Base-by-base conservation (phyloP, 768 basidiomycete genomes). In the Serendipita sp. region DNA sequence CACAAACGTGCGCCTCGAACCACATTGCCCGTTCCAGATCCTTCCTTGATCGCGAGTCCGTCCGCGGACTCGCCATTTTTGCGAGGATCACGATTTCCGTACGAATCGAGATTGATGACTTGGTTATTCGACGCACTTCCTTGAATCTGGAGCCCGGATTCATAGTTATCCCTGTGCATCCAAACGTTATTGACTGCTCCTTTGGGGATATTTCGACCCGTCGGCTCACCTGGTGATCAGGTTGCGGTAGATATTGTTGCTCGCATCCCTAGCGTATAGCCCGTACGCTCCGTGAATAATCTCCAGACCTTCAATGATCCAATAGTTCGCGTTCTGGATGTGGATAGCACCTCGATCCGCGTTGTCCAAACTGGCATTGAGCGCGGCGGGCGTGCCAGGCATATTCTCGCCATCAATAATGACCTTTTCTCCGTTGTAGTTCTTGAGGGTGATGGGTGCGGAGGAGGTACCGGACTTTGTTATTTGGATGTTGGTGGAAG, bases 1-100 rank as follows among this genome's bases (percentile, higher is more conserved):
- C 62, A 63, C 5, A 63, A 34, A 1, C 62, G 62, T 50, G 62
- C 62, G 30, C 62, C 62, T 7, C 62, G 62, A 17, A 63, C 24
- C 1, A 63, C 41, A 43, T 63, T 63, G n/a, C 62, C 62, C 7
- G 31, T 22, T 58, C 62, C 62, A 9, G 30, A 51, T 56, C 62
- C 62, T 28, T 63, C 62, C 34, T 63, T 63, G 14, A 63, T 63
- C 3, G 62, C 62, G 22, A 63, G 13, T 14, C 62, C 62, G 14
- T 63, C 62, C 30, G 62, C 62, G 22, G 62, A 63, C 50, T 63
- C 62, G 34, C 62, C 62, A 24, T 63, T 60, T 42, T 63, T 63
- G 14, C 62, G 62, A 11, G 62, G 62, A 51, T 63, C 62, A 34
- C 62, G 62, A 34, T 63, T 63, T 20, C 56, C 41, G 34, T 63